These are phyloP conservation scores for Phanerochaete carnosa DNA, from an alignment of 768 basidiomycete genomes.

Conservation along the genomic window DNA sequence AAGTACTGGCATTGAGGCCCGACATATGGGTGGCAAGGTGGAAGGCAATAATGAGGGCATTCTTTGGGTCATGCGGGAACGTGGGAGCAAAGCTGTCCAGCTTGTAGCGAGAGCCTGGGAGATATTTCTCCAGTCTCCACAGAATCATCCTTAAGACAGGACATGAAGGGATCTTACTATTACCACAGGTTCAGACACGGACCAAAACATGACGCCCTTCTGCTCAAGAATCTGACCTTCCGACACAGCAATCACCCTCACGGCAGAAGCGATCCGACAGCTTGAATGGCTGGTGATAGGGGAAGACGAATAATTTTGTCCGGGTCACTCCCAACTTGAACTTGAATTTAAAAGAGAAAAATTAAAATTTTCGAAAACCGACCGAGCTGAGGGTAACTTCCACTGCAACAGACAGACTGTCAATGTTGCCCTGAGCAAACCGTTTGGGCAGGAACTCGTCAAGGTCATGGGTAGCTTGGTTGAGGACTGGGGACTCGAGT, in stretches of 20 bases:
- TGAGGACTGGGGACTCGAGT: slow-evolving; percentile 14
- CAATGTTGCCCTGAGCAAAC: slow-evolving; percentile 33
- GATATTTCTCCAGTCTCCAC: slow-evolving; percentile 43
- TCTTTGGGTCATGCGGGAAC: neutral
- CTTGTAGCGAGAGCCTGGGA: slow-evolving; percentile 35
- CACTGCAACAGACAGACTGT: slow-evolving; percentile 48
- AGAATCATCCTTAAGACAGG: slow-evolving; percentile 42
- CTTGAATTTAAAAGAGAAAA: too few species aligned
- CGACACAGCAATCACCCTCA: slow-evolving; percentile 47
- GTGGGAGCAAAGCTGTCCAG: slow-evolving; percentile 14
- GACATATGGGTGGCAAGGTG: slow-evolving; percentile 30
- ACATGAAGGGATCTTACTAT: neutral
- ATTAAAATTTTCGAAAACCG: too few species aligned
- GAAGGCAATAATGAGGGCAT: slow-evolving; percentile 21
- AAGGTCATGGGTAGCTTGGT: neutral
- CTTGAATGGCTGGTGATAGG: slow-evolving; percentile 36
- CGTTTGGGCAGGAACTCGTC: slow-evolving; percentile 16
- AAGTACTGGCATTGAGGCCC: slow-evolving; percentile 32
- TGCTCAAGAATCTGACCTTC: slow-evolving; percentile 49
- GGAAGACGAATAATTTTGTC: slow-evolving; percentile 36
- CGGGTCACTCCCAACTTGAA: too few species aligned
- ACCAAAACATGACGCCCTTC: slow-evolving; percentile 34
- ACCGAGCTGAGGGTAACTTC: slow-evolving; percentile 43
- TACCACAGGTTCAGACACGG: slow-evolving; percentile 5
- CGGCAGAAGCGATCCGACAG: slow-evolving; percentile 50